Evolutionary conservation across 1,139 yeast species (phyloP), one percentile per base, ranked within the genome.

Genomic region (Lizanozyma gosingica): DNA sequence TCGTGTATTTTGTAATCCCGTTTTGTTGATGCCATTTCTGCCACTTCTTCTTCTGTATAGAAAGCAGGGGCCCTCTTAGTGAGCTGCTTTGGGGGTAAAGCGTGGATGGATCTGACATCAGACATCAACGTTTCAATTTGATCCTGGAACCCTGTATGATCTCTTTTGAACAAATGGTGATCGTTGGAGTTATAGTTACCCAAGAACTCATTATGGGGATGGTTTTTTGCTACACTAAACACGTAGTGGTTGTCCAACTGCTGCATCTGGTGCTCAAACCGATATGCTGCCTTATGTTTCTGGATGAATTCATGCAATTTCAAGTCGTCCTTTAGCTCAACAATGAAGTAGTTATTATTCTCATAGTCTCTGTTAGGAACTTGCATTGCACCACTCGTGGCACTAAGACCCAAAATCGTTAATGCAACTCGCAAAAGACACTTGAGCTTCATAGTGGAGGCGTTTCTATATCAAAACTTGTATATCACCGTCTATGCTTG

Each of bases 211-310:
- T 59, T 63, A 45, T 62, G 64, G 9, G 59, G 51, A 44, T 65
- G 62, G 4, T 45, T 38, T 48, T 76, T 73, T 32, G 58, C 53
- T 16, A 73, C 55, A 33, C 87, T 80, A 50, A 83, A 80, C 9
- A 83, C 83, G 54, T 70, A 77, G 53, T 78, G 80, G 43, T 76
- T 65, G 33, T 75, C 79, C 34, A 78, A 57, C 0, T 81, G 83
- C 29, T 77, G 62, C 2, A 77, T 74, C 38, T 63, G 71, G 54
- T 81, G 83, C 53, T 83, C 88, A 52, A 63, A 82, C 9, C 47
- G 44, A 49, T 60, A 68, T 6, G 51, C 51, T 14, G 53, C 52
- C 14, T 72, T 65, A 54, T 71, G 63, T n/a, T 49, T 41, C 1
- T 50, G 34, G 3, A 66, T 58, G 47, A 73, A 69, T 15, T 52